Conservation (phyloP, 1,139 yeast species). For the Eremothecium cymbalariae region DNA sequence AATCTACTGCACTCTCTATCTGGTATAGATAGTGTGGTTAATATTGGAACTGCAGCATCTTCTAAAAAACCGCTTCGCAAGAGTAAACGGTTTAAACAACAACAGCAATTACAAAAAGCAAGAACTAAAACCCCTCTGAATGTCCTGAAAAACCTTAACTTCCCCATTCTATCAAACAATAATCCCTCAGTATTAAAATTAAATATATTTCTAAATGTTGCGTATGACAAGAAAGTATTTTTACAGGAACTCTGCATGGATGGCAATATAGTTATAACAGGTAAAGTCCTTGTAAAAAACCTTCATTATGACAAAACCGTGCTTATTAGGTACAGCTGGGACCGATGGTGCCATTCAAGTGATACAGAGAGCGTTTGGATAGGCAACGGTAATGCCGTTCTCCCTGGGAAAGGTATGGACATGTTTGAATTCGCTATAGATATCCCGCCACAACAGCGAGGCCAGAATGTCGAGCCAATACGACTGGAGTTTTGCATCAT, state of each 20-base stretch:
- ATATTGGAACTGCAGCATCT: neutral
- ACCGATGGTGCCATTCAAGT: conserved; percentile 24
- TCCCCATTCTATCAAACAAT: conserved; percentile 27
- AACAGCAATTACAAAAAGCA: neutral
- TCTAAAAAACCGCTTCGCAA: neutral
- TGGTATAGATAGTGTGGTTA: neutral
- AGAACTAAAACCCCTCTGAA: no score
- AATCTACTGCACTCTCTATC: neutral
- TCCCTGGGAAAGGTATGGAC: conserved; percentile 29
- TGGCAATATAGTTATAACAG: conserved; percentile 18
- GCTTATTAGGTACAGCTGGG: conserved; percentile 26
- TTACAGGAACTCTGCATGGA: conserved; percentile 28
- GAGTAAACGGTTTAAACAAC: neutral
- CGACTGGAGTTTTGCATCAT: conserved; percentile 27
- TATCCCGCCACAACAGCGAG: conserved; percentile 7
- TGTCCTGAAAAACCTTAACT: conserved; percentile 25
- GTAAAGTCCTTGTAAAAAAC: conserved; percentile 28
- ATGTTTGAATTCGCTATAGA: conserved; percentile 29
- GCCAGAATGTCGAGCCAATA: neutral
- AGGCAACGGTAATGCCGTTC: conserved; percentile 24
- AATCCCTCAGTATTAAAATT: conserved; percentile 27
- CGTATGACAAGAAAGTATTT: conserved; percentile 24
- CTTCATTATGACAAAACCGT: conserved; percentile 28
- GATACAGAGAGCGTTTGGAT: conserved; percentile 29
- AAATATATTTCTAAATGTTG: conserved; percentile 26